These are phyloP conservation scores for Pseudopithomyces chartarum DNA, from an alignment of 2,329 filamentous ascomycete species.

Conservation along the genomic window DNA sequence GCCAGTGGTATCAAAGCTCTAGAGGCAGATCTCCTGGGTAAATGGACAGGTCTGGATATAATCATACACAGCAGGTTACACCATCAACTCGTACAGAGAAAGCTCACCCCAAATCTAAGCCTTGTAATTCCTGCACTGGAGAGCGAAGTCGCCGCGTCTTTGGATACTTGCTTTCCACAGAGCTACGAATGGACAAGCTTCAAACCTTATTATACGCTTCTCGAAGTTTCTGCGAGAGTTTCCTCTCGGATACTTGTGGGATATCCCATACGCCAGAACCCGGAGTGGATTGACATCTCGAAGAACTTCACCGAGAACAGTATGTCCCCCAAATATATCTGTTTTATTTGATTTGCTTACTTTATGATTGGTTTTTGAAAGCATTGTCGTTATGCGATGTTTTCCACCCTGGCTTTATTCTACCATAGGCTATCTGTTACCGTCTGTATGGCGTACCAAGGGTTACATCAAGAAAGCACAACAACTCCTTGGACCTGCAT, in stretches of 20 bases:
- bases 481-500: constrained; percentile 7
- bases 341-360: background rate
- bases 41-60: constrained; percentile 9
- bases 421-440: constrained; percentile 6
- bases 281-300: constrained; percentile 7
- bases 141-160: constrained; percentile 2
- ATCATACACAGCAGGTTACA: constrained; percentile 11
- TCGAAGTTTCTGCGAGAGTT: background rate
- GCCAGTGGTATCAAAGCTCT: constrained; percentile 4
- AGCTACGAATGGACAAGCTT: constrained; percentile 9
- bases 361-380: constrained; percentile 11
- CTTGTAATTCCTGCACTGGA: constrained; percentile 2
- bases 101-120: constrained; percentile 7
- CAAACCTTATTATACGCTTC: constrained; percentile 2
- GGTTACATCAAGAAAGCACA: constrained; percentile 5
- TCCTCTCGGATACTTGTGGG: constrained; percentile 9
- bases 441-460: constrained; percentile 6
- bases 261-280: constrained; percentile 1
- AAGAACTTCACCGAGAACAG: constrained; percentile 11
- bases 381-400: constrained; percentile 8
- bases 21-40: constrained; percentile 11
- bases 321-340: background rate
- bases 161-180: background rate
- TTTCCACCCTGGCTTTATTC: background rate
- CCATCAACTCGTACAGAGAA: constrained; percentile 8